Evolutionary conservation across 331 rosid genomes (phyloP), one percentile per base, ranked within the genome.

Genomic region (Erythrophleum ivorense): DNA sequence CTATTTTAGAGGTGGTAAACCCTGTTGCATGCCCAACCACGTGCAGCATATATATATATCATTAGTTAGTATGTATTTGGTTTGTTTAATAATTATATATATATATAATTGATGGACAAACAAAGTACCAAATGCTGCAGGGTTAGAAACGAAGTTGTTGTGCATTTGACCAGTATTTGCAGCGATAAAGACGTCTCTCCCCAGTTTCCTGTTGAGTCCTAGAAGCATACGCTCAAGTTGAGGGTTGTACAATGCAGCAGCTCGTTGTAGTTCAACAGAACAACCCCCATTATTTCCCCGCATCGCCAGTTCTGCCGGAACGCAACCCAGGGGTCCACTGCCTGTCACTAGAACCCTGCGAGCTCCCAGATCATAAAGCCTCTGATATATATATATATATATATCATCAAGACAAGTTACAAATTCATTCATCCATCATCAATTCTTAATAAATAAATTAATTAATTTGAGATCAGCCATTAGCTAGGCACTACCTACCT

Each of bases 341-440:
- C 97, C 97, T 1, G 97, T 92, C 83, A 92, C 97, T 65, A 92
- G 9, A 16, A 91, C 95, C 80, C 97, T 89, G 0, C 97, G 80
- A 24, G 82, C 93, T 71, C 97, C 97, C 11, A 88, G 78, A 7
- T 86, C 86, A 62, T 92, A 86, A 7, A 92, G 78, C 48, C 81
- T 86, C 97, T 92, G 87, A 80, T 64, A 9, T 18, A 63, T 24
- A n/a, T n/a, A n/a, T n/a, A n/a, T n/a, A n/a, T n/a, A 24, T 24
- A 24, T 24, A 24, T 24, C 29, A 24, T 24, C 29, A 24, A 24
- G 29, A 0, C 29, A 24, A 0, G 29, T 24, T 24, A 24, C 29
- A 24, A 24, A 24, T 24, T 24, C 0, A 24, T 24, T 24, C 29
- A 59, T 59, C 36, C 50, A 9, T 31, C 60, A 24, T 46, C 3